Evolutionary conservation across 2,329 filamentous ascomycete species (phyloP), one percentile per base, ranked within the genome.

Genomic region (Escovopsis sp.): DNA sequence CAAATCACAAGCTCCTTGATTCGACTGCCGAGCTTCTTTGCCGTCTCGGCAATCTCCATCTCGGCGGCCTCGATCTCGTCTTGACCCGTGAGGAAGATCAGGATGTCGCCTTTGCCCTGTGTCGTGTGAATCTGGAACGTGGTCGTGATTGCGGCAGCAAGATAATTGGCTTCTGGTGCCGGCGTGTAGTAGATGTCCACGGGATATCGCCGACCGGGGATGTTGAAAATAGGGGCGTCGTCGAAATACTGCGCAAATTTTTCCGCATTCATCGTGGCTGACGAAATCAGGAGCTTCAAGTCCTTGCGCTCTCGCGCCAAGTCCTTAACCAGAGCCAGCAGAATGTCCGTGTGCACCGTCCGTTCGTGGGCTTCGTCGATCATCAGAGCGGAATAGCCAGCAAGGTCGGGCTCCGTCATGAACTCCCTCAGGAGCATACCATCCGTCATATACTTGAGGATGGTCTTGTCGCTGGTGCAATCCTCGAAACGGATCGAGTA

Each of bases 301-400:
- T 96, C 89, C 3, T 82, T 84, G 35, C 91, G 69, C 40, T 84
- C 83, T 46, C 83, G 72, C 0, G 84, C 80, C 46, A 96, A 72
- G 63, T 96, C 89, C 55, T 95, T 95, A 43, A 94, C 71, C 30
- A 98, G 63, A 10, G 84, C 86, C 45, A 94, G 74, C 7, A 95
- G 63, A 43, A 98, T 88, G 59, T 98, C 91, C 0, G 89, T 94
- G 41, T 86, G 79, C 1, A 96, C 73, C 0, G 86, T 94, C 50
- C 91, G 73, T 58, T 98, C 91, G 72, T 98, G 91, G 0, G 91
- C 91, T 59, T 98, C 91, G 57, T 98, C 91, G 43, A 98, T 89
- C 81, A 98, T 95, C 47, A 98, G 64, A 11, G 81, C 84, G 5
- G 84, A 84, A 52, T 96, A 96, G 13, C 77, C 78, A 1, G 77